Percentiles rank a stretch among this genome's conserved stretches.
Evolutionary conservation across 2,329 filamentous ascomycete species (phyloP).

Genomic region (Pseudopithomyces maydicus): DNA sequence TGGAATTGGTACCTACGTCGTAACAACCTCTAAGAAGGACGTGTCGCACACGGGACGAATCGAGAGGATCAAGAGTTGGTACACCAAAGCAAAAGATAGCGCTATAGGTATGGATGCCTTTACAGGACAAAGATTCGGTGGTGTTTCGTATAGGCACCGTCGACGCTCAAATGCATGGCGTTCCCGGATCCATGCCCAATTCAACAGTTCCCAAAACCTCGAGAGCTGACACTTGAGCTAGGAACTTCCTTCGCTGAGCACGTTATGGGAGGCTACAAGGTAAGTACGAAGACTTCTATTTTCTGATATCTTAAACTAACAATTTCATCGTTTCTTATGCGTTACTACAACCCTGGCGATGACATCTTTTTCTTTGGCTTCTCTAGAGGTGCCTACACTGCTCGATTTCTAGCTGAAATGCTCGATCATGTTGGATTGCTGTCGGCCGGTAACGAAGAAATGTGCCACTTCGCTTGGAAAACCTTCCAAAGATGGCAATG

Average conservation of each 20-base stretch:
- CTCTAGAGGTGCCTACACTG: conserved; percentile 57
- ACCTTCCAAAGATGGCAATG: conserved; percentile 76
- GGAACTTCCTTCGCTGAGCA: conserved; percentile 82
- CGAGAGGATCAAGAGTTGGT: conserved; percentile 68
- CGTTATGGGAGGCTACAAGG: conserved; percentile 75
- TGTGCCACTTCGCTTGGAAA: conserved; percentile 75
- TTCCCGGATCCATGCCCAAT: too few relatives aligned
- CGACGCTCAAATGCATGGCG: too few relatives aligned
- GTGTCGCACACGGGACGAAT: conserved; percentile 62
- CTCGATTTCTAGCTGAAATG: conserved; percentile 72
- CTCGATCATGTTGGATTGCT: conserved; percentile 80
- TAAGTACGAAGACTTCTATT: neutral
- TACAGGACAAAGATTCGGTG: too few relatives aligned
- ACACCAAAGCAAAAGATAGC: conserved; percentile 75
- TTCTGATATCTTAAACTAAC: neutral
- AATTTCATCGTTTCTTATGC: conserved; percentile 53
- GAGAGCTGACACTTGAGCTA: neutral
- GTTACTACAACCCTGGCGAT: conserved; percentile 54
- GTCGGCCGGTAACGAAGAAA: conserved; percentile 47
- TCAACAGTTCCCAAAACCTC: too few relatives aligned
- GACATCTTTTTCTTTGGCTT: conserved; percentile 57
- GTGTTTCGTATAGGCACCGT: too few relatives aligned
- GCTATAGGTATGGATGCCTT: conserved; percentile 56
- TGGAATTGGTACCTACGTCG: conserved; percentile 75
- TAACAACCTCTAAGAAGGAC: conserved; percentile 55